Evolutionary conservation across 2,329 filamentous ascomycete species (phyloP), one percentile per base, ranked within the genome.

Genomic region (Neobulgaria alba): DNA sequence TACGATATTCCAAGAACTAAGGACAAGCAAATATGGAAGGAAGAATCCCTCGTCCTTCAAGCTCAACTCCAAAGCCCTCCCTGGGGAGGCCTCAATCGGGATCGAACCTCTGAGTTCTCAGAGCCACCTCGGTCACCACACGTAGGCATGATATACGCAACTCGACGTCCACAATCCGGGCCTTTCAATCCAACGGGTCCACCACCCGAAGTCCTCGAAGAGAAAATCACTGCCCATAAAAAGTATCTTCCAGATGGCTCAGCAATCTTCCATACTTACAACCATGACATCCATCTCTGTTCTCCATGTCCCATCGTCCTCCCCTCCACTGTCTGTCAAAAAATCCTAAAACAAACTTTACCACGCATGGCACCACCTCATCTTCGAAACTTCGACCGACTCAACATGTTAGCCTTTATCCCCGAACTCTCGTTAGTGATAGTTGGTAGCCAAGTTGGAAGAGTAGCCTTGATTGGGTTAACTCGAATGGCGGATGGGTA

Each of bases 371-470:
- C 66, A 54, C 23, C 23, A 26, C 7, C 23, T 39, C 55, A 47
- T 33, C 33, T 51, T 1, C 15, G 30, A n/a, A 47, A 46, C 51
- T 42, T 63, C 31, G 67, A 78, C 48, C 70, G 77, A 2, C 61
- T 85, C 16, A 79, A 72, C 61, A 77, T 84, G 68, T 61, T 77
- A 29, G 63, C 71, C 0, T 69, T 79, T 37, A 75, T 89, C 1
- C 80, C 81, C 0, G 78, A 85, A 51, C 65, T 92, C 1, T 79
- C 71, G n/a, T 64, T 88, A 10, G 72, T 88, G 7, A 66, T 85
- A 3, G 64, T 81, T 1, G 85, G 72, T 0, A 80, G 78, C 9
- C 71, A 78, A n/a, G 72, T 71, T 35, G 85, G 85, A 0, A 70
- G 77, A 7, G 82, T 77, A 0, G 69, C 73, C 1, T 63, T 90